These are phyloP conservation scores for Neurospora sp. DNA, from an alignment of 495 filamentous ascomycete species.

Conservation along the genomic window DNA sequence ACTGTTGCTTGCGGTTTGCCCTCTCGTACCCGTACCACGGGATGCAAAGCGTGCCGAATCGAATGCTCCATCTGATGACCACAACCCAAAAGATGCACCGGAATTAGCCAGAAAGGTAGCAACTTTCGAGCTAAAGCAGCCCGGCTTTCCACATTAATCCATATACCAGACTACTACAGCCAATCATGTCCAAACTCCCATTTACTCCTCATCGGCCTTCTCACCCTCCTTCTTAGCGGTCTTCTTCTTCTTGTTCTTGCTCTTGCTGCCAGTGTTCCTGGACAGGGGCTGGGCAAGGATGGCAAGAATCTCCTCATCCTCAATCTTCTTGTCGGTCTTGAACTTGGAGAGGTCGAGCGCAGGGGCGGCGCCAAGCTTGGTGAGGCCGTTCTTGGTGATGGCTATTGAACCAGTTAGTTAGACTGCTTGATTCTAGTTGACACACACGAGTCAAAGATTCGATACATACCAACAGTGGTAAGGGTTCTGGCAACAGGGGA, in stretches of 20 bases:
- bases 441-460: neutral
- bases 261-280: constrained; percentile 65
- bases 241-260: constrained; percentile 88
- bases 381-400: constrained; percentile 95
- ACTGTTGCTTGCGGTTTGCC: neutral
- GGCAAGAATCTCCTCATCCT: constrained; percentile 86
- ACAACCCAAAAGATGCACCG: neutral
- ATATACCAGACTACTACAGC: neutral
- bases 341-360: constrained; percentile 61
- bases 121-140: neutral
- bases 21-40: neutral
- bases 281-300: constrained; percentile 80
- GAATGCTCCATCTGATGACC: neutral
- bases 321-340: constrained; percentile 96
- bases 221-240: constrained; percentile 55
- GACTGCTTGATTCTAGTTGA: neutral
- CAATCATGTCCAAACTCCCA: neutral
- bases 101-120: neutral
- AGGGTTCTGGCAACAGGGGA: constrained; percentile 74
- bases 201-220: constrained; percentile 18
- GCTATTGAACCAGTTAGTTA: constrained; percentile 41
- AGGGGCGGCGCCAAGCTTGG: constrained; percentile 67
- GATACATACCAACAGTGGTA: constrained; percentile 77
- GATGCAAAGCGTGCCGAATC: neutral
- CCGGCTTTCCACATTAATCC: neutral